These are phyloP conservation scores for Rubia tinctorum DNA, from an alignment of 305 asterid species.

Conservation along the genomic window DNA sequence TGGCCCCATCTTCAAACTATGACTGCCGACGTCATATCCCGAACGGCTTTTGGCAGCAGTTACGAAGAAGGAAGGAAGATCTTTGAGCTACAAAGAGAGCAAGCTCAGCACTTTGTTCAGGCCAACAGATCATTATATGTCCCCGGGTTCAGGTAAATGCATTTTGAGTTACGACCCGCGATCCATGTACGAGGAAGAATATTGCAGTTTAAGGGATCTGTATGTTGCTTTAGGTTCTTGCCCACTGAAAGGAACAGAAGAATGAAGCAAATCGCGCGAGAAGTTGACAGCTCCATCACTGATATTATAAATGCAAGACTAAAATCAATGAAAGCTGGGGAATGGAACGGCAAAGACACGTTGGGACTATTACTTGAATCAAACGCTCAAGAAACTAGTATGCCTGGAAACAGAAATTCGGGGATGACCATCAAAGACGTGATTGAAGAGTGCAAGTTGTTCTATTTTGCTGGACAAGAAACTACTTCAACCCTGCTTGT, in stretches of 20 bases:
- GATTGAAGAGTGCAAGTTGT: constrained; percentile 68
- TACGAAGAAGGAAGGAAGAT: constrained; percentile 45
- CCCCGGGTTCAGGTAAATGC: constrained; percentile 45
- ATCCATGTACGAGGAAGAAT: too few relatives aligned
- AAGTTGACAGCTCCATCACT: constrained; percentile 27
- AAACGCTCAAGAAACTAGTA: constrained; percentile 40
- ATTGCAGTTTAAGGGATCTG: background rate
- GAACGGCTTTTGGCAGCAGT: constrained; percentile 53
- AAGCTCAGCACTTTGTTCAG: constrained; percentile 11
- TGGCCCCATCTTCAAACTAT: constrained; percentile 45
- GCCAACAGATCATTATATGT: constrained; percentile 20
- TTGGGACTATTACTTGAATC: constrained; percentile 51
- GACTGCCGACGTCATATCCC: constrained; percentile 41
- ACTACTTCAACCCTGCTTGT: constrained; percentile 55
- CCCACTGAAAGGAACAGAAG: constrained; percentile 58
- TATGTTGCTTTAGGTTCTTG: constrained; percentile 28
- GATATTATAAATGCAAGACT: constrained; percentile 40
- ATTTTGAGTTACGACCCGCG: too few relatives aligned
- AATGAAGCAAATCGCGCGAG: constrained; percentile 42
- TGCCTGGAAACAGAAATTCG: constrained; percentile 25
- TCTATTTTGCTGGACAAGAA: constrained; percentile 68
- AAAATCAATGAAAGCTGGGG: constrained; percentile 38
- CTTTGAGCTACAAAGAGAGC: constrained; percentile 52
- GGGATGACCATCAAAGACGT: constrained; percentile 57
- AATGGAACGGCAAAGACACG: constrained; percentile 32